These are phyloP conservation scores for Gymnopilus dilepis DNA, from an alignment of 768 basidiomycete species.

Conservation along the genomic window DNA sequence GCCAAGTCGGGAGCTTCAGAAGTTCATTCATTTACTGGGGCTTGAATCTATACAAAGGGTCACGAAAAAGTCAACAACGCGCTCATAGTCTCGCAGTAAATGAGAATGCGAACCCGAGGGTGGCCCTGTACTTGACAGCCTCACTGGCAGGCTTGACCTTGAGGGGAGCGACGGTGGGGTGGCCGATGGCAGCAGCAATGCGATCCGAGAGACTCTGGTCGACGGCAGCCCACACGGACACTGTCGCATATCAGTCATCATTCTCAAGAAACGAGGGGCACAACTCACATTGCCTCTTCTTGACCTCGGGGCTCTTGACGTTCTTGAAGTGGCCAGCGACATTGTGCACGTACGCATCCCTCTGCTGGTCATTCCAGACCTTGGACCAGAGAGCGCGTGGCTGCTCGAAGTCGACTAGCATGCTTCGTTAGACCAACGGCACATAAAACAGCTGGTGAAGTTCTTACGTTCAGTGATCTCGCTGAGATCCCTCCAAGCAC, in stretches of 20 bases:
- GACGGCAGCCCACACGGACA: slow-evolving; percentile 81
- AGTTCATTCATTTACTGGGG: slow-evolving; percentile 6
- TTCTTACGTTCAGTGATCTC: slow-evolving; percentile 80
- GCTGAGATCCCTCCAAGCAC: slow-evolving; percentile 69
- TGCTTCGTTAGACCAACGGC: background rate
- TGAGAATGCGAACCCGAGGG: slow-evolving; percentile 38
- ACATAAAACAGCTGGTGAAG: slow-evolving; percentile 11
- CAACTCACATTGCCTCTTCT: slow-evolving; percentile 67
- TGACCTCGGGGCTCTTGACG: slow-evolving; percentile 66
- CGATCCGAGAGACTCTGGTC: slow-evolving; percentile 76
- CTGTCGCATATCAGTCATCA: slow-evolving; percentile 43
- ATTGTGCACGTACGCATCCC: slow-evolving; percentile 69
- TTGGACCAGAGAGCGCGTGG: slow-evolving; percentile 71
- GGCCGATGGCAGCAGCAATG: slow-evolving; percentile 76
- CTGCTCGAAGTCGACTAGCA: slow-evolving; percentile 82
- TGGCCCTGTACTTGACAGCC: slow-evolving; percentile 57
- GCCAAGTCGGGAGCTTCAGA: background rate
- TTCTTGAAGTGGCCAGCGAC: slow-evolving; percentile 63
- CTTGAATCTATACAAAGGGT: slow-evolving; percentile 18
- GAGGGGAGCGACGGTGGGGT: slow-evolving; percentile 62
- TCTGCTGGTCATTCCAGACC: slow-evolving; percentile 68
- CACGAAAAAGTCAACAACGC: background rate
- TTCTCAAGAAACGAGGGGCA: background rate
- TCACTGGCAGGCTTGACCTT: slow-evolving; percentile 62
- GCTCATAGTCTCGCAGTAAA: slow-evolving; percentile 16